Base-by-base conservation (phyloP, 345 rosid species). In the Gossypium raimondii region DNA sequence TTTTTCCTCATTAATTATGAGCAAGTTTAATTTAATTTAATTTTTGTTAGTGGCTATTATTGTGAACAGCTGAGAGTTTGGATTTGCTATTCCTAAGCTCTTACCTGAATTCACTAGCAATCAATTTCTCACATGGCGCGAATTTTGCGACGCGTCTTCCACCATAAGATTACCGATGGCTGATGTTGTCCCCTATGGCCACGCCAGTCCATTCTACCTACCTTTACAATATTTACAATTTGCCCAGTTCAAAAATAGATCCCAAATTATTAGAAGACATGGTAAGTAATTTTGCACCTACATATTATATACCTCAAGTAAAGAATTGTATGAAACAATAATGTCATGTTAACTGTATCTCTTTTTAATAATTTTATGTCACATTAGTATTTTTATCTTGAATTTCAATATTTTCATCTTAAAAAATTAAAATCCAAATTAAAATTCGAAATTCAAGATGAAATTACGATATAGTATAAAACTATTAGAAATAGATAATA, bases 211-310 rank as follows among this genome's bases (percentile, higher is more conserved):
- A 11, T 82, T 82, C 57, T 77, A 74, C 73, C 74, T 89, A 51
- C 73, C 78, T 9, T 70, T 87, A 57, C 93, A 87, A 38, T 78
- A 63, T 57, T 22, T 77, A n/a, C 93, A 89, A 4, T 84, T 89
- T 65, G 17, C 17, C 24, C 89, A 81, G 34, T 81, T 89, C 67
- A 89, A 80, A 70, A 62, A 16, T 24, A 85, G 81, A 77, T 81
- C 78, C 25, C 79, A 80, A 52, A 59, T 76, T 1, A 62, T 89
- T 17, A 81, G 52, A 71, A 58, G 67, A 69, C 81, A 57, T 81
- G 93, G 93, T 86, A 77, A 17, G 7, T 55, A 7, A 57, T 9
- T 57, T 9, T 56, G 27, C 60, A 20, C 27, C 7, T 20, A 2
- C 58, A 53, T 53, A 16, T 17, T 16, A 4, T 4, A 34, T 34